These are phyloP conservation scores for Phytophthora idaei DNA, from an alignment of 352 stramenopile genomes.

Conservation along the genomic window DNA sequence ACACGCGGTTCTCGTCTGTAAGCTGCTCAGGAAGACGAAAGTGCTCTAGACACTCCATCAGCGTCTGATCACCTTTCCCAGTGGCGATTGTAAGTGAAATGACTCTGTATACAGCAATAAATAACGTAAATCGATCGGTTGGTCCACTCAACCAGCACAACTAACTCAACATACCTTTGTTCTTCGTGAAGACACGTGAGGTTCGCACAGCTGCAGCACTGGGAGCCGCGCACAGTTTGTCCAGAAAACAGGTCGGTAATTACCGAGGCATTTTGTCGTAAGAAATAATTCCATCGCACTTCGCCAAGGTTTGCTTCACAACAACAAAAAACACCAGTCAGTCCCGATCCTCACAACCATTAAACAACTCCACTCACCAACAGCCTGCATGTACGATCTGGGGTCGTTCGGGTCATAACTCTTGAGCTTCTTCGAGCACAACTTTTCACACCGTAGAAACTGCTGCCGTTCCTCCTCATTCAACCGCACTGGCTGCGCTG, in stretches of 20 bases:
- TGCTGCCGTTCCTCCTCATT: constrained; percentile 31
- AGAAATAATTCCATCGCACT: constrained; percentile 62
- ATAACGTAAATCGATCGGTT: constrained; percentile 3
- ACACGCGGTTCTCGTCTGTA: constrained; percentile 67
- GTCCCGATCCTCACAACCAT: neutral
- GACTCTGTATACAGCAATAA: constrained; percentile 42
- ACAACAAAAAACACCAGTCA: constrained; percentile 1
- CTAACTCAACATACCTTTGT: constrained; percentile 25
- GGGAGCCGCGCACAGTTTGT: constrained; percentile 79
- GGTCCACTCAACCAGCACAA: neutral
- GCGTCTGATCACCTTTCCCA: constrained; percentile 43
- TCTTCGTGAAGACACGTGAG: constrained; percentile 80
- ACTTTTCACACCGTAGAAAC: constrained; percentile 29
- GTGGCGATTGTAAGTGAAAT: constrained; percentile 63
- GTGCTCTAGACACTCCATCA: constrained; percentile 58
- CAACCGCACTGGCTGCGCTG: constrained; percentile 18
- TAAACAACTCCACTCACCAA: constrained; percentile 48
- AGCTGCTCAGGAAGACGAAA: constrained; percentile 68
- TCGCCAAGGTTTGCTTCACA: constrained; percentile 56
- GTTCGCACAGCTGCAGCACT: constrained; percentile 75
- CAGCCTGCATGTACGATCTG: constrained; percentile 59
- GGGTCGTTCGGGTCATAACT: constrained; percentile 49
- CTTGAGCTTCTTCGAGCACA: constrained; percentile 33
- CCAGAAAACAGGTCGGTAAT: constrained; percentile 75
- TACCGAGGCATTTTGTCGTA: constrained; percentile 65